A percentile compares a stretch with the other conserved stretches of the same genome.
These are phyloP conservation scores for Pichia inconspicua DNA, from an alignment of 1,139 yeast species.

Conservation along the genomic window DNA sequence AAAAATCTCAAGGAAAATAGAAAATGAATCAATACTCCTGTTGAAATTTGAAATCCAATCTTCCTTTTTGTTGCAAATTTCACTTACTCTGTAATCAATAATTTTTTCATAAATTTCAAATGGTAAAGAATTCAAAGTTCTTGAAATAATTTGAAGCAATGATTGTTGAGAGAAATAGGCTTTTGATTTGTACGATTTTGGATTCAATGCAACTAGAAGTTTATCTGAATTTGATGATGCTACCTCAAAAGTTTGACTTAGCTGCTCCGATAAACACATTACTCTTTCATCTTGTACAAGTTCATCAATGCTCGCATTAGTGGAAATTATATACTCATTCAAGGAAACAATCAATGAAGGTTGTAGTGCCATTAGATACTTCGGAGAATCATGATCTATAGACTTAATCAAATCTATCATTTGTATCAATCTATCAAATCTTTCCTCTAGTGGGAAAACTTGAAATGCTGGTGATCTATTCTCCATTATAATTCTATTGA, in stretches of 20 bases:
- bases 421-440: slow-evolving; percentile 3
- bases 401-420: slow-evolving; percentile 5
- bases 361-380: slow-evolving; percentile 1
- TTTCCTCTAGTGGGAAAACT: neutral
- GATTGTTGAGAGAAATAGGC: slow-evolving; percentile 10
- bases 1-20: slow-evolving; percentile 15
- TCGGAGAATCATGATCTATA: slow-evolving; percentile 2
- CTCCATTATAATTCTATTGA: slow-evolving; percentile 2
- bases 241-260: slow-evolving; percentile 10
- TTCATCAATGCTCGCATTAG: neutral
- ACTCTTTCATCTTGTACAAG: neutral
- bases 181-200: slow-evolving; percentile 13
- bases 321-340: neutral
- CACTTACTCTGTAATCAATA: slow-evolving; percentile 3
- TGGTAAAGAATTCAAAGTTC: slow-evolving; percentile 5
- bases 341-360: neutral
- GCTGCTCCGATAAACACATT: slow-evolving; percentile 50
- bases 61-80: slow-evolving; percentile 7
- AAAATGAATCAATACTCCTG: slow-evolving; percentile 8
- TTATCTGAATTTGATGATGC: slow-evolving; percentile 8
- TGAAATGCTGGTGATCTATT: neutral
- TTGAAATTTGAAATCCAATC: slow-evolving; percentile 14
- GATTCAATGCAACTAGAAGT: slow-evolving; percentile 9
- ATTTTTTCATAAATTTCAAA: neutral
- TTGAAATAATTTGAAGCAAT: slow-evolving; percentile 7